Conservation (phyloP, 2,329 filamentous ascomycete species). For the Cladosporium austrohemisphaericum region DNA sequence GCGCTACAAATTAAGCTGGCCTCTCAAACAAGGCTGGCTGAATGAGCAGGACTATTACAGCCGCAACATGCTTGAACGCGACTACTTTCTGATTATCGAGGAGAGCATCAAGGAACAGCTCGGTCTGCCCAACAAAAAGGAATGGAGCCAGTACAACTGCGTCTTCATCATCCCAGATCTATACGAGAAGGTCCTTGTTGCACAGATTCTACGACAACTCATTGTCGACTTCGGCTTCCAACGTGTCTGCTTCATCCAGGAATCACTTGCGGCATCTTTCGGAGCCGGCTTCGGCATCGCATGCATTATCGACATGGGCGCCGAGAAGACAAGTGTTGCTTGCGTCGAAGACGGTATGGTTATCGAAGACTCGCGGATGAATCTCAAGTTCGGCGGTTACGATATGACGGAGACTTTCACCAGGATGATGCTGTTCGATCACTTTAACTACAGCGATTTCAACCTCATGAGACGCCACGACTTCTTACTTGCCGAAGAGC, state of each 20-base stretch:
- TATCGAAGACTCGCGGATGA: constrained; percentile 89
- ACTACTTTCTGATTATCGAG: constrained; percentile 82
- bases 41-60: constrained; percentile 86
- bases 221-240: constrained; percentile 88
- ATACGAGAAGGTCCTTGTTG: constrained; percentile 91
- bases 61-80: constrained; percentile 75
- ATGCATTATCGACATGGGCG: constrained; percentile 93
- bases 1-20: constrained; percentile 90
- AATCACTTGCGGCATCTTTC: constrained; percentile 90
- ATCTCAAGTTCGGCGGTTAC: constrained; percentile 86
- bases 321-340: constrained; percentile 94
- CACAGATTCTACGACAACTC: constrained; percentile 75
- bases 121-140: constrained; percentile 69
- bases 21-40: constrained; percentile 77
- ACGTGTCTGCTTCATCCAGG: constrained; percentile 89
- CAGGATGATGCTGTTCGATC: constrained; percentile 96
- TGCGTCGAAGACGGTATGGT: constrained; percentile 96
- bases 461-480: constrained; percentile 88
- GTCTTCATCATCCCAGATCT: constrained; percentile 97
- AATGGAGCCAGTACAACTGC: constrained; percentile 88
- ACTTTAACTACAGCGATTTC: constrained; percentile 93
- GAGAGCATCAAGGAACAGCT: constrained; percentile 83
- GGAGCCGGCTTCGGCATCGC: constrained; percentile 91
- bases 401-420: constrained; percentile 94
- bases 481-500: constrained; percentile 86